Evolutionary conservation across 352 stramenopile genomes (phyloP), one percentile per base, ranked within the genome.

Genomic region (Globisporangium nunn): DNA sequence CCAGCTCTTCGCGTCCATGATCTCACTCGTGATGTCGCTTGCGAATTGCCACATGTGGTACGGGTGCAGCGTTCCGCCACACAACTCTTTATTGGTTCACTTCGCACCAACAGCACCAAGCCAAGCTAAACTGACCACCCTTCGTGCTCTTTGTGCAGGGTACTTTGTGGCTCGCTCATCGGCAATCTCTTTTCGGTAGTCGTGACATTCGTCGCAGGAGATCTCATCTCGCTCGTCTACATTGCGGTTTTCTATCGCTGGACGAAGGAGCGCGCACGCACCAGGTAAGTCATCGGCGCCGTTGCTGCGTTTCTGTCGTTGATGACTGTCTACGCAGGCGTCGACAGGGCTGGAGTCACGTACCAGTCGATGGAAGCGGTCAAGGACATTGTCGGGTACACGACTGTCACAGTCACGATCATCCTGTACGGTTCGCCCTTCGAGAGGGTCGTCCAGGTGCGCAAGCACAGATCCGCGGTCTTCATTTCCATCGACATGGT

Each of bases 151-250:
- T n/a, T 14, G 1, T n/a, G n/a, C n/a, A 52, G 48, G 48, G 28
- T 71, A 33, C 35, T 73, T 51, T 73, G 66, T 51, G 64, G 70
- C 51, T 56, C 40, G 35, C 35, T 48, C 31, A 56, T 56, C 40
- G 51, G 53, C n/a, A 62, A 68, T 49, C 72, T 71, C 62, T 85
- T 79, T 30, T 71, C 74, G 0, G 39, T 81, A n/a, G 74, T 85
- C 52, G 54, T 56, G 11, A 77, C 64, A 8, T 85, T 74, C 44
- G 56, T 70, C 2, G 48, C 75, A 10, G 74, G 74, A 15, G 62
- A 77, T 29, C 48, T 74, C 6, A 47, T 74, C 23, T 63, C 64
- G 17, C 35, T 74, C 30, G 31, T 52, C 7, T 79, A 74, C 70
- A 61, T 79, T 7, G 48, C 57, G 40, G 50, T 81, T 52, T 85